Conservation (phyloP, 2,329 filamentous ascomycete genomes). For the Fusarium austroafricanum region DNA sequence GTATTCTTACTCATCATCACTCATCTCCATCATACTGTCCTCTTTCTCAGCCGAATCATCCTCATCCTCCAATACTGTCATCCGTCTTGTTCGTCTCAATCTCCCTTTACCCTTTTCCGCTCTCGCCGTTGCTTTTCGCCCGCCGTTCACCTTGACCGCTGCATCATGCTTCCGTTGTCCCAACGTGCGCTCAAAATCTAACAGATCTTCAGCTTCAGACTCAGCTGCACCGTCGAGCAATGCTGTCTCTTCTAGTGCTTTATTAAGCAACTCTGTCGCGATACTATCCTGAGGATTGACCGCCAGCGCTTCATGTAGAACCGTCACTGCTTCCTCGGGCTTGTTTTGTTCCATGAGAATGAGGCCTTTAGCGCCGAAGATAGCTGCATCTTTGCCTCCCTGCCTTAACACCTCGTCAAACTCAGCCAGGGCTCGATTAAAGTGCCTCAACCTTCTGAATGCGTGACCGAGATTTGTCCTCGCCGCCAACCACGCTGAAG, state of each 20-base stretch:
- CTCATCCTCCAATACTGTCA: conserved; percentile 49
- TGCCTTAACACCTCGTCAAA: conserved; percentile 90
- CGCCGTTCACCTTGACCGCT: conserved; percentile 51
- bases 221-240: conserved; percentile 57
- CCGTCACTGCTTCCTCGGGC: conserved; percentile 80
- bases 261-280: conserved; percentile 80
- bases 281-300: conserved; percentile 84
- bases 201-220: conserved; percentile 60
- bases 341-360: conserved; percentile 82
- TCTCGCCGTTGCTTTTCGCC: conserved; percentile 37
- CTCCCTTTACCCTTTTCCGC: conserved; percentile 61
- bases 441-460: conserved; percentile 76
- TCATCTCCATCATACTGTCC: conserved; percentile 67
- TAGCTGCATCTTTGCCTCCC: conserved; percentile 80
- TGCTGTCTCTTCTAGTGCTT: conserved; percentile 74
- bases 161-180: conserved; percentile 60
- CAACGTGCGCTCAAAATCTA: conserved; percentile 65
- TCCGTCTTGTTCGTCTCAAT: conserved; percentile 50
- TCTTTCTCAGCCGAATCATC: conserved; percentile 54
- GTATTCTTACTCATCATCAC: conserved; percentile 60
- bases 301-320: conserved; percentile 86
- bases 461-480: conserved; percentile 92
- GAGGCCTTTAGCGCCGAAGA: conserved; percentile 86
- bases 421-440: conserved; percentile 77
- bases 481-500: conserved; percentile 83